phyloP scores from a whole-genome alignment of 108 stramenopile genomes.

The Phaeodactylum tricornutum region DNA sequence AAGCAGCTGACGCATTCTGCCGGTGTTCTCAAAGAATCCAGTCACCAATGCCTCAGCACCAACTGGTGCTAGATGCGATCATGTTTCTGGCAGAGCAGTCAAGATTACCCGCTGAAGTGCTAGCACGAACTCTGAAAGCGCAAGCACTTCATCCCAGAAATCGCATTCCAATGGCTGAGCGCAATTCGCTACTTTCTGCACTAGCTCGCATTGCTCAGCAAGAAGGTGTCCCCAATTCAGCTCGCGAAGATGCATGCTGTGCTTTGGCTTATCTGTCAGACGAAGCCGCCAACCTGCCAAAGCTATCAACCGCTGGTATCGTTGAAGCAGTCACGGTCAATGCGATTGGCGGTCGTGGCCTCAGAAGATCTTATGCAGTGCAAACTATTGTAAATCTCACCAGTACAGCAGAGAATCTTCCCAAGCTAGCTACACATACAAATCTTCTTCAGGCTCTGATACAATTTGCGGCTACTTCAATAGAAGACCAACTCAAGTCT shows the following conservation, averaged over 20 bases:
- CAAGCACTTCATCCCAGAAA: constrained; percentile 27
- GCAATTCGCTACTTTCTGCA: constrained; percentile 7
- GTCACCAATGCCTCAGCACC: constrained; percentile 26
- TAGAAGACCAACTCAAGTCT: constrained; percentile 13
- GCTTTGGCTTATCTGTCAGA: constrained; percentile 17
- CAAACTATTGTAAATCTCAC: constrained; percentile 19
- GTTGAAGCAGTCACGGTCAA: background rate
- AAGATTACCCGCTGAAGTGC: constrained; percentile 4
- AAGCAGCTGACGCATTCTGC: constrained; percentile 36
- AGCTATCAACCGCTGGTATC: background rate
- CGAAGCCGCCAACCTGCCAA: constrained; percentile 10
- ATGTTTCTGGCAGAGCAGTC: constrained; percentile 9
- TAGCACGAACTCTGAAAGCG: constrained; percentile 25
- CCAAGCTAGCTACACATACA: constrained; percentile 14
- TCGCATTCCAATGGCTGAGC: constrained; percentile 11
- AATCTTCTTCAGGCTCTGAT: constrained; percentile 23
- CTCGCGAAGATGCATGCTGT: constrained; percentile 26
- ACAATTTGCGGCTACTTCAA: constrained; percentile 17
- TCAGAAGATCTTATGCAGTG: constrained; percentile 12
- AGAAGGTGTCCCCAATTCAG: constrained; percentile 1
- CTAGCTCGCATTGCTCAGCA: constrained; percentile 12
- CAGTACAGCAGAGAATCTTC: constrained; percentile 5
- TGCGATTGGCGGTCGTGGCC: background rate
- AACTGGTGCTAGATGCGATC: constrained; percentile 20
- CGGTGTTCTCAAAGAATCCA: constrained; percentile 14